phyloP scores from a whole-genome alignment of 129 eudicot genomes.

The Scalesia atractyloides region DNA sequence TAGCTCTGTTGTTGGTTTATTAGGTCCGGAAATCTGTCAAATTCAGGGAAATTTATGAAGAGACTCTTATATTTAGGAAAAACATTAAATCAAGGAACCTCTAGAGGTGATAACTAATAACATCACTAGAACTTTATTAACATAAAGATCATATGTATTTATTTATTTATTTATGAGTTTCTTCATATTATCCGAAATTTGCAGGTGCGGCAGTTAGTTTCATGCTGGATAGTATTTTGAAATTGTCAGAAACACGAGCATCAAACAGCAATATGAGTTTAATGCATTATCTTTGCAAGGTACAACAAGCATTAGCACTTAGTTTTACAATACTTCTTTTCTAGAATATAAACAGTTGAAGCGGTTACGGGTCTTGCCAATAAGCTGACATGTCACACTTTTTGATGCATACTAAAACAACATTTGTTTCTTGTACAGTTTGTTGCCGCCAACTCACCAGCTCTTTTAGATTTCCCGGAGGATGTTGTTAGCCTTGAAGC shows the following conservation, averaged over 20 bases:
- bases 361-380: no score
- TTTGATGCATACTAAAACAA: background rate
- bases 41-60: constrained; percentile 73
- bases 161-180: background rate
- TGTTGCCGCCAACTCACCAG: constrained; percentile 67
- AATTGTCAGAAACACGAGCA: constrained; percentile 82
- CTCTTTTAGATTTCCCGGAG: constrained; percentile 66
- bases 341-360: no score
- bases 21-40: constrained; percentile 75
- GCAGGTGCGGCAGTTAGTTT: constrained; percentile 85
- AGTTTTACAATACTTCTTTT: no score
- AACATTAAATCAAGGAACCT: constrained; percentile 81
- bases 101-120: constrained; percentile 71
- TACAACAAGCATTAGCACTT: constrained; percentile 4
- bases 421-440: constrained; percentile 41
- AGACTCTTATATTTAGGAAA: constrained; percentile 66
- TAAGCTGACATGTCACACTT: background rate
- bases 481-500: constrained; percentile 86
- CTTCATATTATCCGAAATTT: constrained; percentile 11
- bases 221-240: constrained; percentile 86
- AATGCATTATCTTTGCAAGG: constrained; percentile 95
- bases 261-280: constrained; percentile 75
- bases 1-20: constrained; percentile 13
- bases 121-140: background rate
- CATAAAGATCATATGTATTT: constrained; percentile 9